These are phyloP conservation scores for Dipteronia dyeriana DNA, from an alignment of 345 rosid species.

Conservation along the genomic window DNA sequence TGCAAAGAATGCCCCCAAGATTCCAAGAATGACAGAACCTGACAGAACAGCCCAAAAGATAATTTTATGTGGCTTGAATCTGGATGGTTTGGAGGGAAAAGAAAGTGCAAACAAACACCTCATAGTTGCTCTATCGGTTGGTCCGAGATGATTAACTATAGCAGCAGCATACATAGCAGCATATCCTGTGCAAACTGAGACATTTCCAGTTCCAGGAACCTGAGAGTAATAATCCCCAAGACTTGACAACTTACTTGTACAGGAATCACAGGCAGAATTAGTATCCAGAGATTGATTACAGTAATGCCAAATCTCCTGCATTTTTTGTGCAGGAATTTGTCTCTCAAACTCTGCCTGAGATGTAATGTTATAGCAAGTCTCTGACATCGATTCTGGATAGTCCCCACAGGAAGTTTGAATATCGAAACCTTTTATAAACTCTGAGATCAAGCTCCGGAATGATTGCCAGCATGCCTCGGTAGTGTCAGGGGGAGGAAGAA, in stretches of 20 bases:
- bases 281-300: constrained; percentile 33
- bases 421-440: constrained; percentile 28
- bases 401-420: constrained; percentile 32
- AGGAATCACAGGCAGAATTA: constrained; percentile 28
- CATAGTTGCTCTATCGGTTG: constrained; percentile 33
- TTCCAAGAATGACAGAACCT: constrained; percentile 33
- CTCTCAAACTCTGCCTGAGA: constrained; percentile 34
- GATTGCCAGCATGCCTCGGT: constrained; percentile 33
- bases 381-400: constrained; percentile 27
- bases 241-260: constrained; percentile 27
- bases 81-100: not conserved
- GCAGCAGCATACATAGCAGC: constrained; percentile 39
- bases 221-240: constrained; percentile 8
- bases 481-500: constrained; percentile 32
- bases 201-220: constrained; percentile 5
- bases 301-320: constrained; percentile 25
- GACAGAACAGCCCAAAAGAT: constrained; percentile 19
- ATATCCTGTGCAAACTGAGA: constrained; percentile 32
- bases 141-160: constrained; percentile 37
- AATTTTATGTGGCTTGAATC: not conserved
- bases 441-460: constrained; percentile 18
- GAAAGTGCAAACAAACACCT: constrained; percentile 37
- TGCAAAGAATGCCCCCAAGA: constrained; percentile 23
- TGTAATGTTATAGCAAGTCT: constrained; percentile 31
- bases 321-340: constrained; percentile 25